Conservation (phyloP, 176 grass and related monocot genomes). For the Rhynchospora tenuis region DNA sequence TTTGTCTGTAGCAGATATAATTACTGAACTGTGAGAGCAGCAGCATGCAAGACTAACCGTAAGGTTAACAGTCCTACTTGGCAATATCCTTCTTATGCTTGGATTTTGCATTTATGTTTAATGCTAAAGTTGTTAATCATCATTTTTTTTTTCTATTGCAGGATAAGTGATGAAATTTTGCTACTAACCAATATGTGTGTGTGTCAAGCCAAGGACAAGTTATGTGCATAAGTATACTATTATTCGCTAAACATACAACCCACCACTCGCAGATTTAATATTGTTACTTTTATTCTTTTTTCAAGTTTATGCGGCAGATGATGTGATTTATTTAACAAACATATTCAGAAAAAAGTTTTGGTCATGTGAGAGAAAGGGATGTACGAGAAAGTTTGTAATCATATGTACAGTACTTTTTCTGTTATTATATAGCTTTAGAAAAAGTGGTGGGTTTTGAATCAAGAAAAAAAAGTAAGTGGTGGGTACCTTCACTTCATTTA, state of each 20-base stretch:
- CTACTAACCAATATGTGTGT: constrained; percentile 29
- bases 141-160: constrained; percentile 10
- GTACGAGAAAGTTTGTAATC: constrained; percentile 14
- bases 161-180: constrained; percentile 52
- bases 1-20: constrained; percentile 18
- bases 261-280: constrained; percentile 7
- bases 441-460: not conserved
- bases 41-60: constrained; percentile 53
- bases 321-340: constrained; percentile 11
- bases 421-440: constrained; percentile 16
- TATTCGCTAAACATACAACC: constrained; percentile 37
- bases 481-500: not conserved
- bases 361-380: not conserved
- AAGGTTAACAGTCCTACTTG: constrained; percentile 29
- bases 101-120: not conserved
- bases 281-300: constrained; percentile 8
- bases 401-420: constrained; percentile 16
- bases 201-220: constrained; percentile 17
- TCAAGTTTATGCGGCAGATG: constrained; percentile 1
- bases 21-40: not conserved
- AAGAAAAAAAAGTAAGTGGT: not conserved
- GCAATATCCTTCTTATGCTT: constrained; percentile 15
- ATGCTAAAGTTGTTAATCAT: not conserved
- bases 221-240: constrained; percentile 14
- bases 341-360: constrained; percentile 14